phyloP scores from a whole-genome alignment of 768 basidiomycete genomes.

The Lepiota brunneoincarnata region DNA sequence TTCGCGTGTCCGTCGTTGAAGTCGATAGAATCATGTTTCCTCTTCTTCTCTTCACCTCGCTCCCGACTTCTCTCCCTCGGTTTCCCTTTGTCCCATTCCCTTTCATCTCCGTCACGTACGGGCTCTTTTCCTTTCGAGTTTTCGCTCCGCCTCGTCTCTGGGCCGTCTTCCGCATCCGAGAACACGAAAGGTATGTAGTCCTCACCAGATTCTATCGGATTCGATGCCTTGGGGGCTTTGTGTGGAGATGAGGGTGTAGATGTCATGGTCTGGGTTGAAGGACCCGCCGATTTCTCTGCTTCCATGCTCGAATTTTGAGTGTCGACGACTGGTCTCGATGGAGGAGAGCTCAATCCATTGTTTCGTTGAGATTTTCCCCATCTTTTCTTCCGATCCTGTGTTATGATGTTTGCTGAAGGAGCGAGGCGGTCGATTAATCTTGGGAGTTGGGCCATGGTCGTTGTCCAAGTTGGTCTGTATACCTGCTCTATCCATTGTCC shows the following conservation, averaged over 20 bases:
- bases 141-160: conserved; percentile 7
- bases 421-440: too few species aligned
- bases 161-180: conserved; percentile 3
- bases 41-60: conserved; percentile 21
- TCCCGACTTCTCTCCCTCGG: conserved; percentile 15
- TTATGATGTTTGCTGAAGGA: too few species aligned
- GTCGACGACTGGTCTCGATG: too few species aligned
- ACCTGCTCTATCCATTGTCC: too few species aligned
- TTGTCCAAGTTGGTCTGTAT: too few species aligned
- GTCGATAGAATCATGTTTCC: conserved; percentile 30
- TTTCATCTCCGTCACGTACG: conserved; percentile 16
- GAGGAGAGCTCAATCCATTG: too few species aligned
- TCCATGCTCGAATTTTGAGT: too few species aligned
- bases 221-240: background rate
- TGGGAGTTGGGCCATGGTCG: too few species aligned
- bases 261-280: background rate
- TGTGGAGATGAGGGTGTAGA: background rate
- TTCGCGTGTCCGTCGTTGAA: conserved; percentile 47
- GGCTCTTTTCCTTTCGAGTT: conserved; percentile 12
- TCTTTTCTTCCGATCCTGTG: too few species aligned
- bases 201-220: background rate
- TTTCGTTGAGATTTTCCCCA: too few species aligned
- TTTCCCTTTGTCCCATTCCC: conserved; percentile 42
- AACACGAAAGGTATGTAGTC: conserved; percentile 3
- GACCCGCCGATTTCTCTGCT: background rate